Evolutionary conservation across 768 basidiomycete genomes (phyloP).

Genomic region (Lactifluus echinatus): DNA sequence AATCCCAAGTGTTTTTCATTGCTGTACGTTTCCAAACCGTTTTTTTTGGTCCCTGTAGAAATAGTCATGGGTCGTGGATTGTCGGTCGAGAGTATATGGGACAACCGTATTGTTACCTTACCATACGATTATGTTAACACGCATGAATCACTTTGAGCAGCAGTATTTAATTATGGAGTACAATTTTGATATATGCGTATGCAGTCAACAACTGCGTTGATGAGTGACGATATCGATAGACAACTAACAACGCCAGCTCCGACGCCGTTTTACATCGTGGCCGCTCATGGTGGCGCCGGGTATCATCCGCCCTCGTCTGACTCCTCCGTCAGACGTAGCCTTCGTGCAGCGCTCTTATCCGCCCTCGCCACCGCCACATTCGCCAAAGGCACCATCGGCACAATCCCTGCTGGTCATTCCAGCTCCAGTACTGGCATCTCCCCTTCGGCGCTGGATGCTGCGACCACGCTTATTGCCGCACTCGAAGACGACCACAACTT

Average conservation of each 20-base stretch:
- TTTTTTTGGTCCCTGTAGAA: background rate
- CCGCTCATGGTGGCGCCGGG: conserved; percentile 76
- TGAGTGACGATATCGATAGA: too few species aligned
- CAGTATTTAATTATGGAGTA: conserved; percentile 5
- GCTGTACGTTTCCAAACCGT: background rate
- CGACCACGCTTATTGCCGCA: background rate
- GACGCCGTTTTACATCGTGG: conserved; percentile 29
- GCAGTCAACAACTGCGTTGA: background rate
- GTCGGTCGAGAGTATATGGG: background rate
- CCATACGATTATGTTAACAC: conserved; percentile 6
- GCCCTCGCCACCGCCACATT: conserved; percentile 29
- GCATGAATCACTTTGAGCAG: background rate
- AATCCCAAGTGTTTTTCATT: background rate
- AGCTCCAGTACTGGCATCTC: background rate
- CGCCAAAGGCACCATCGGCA: background rate
- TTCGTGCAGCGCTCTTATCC: conserved; percentile 40
- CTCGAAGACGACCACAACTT: background rate
- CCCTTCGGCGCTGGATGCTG: conserved; percentile 4
- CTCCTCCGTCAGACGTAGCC: conserved; percentile 41
- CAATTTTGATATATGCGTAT: background rate
- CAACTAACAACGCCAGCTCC: background rate
- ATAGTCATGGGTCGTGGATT: background rate
- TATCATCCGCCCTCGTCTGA: conserved; percentile 35
- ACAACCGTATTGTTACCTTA: conserved; percentile 9
- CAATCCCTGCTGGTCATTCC: background rate